These are phyloP conservation scores for Mollisia scopiformis DNA, from an alignment of 2,329 filamentous ascomycete genomes.

Conservation along the genomic window DNA sequence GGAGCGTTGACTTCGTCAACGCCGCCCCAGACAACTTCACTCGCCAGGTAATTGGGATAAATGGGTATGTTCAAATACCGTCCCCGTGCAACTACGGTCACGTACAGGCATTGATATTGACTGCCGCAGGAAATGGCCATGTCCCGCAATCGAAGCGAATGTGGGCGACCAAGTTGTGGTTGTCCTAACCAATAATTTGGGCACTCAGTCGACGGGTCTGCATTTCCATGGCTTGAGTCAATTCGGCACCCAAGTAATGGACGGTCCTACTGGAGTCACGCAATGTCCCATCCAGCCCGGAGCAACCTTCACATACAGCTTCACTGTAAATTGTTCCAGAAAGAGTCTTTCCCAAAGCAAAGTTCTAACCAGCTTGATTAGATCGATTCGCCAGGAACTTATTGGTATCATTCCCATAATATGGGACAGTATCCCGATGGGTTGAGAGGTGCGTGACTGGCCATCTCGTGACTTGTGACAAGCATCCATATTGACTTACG, in stretches of 20 bases:
- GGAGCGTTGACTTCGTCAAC: conserved; percentile 45
- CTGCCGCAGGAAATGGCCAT: conserved; percentile 51
- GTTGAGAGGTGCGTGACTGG: conserved; percentile 9
- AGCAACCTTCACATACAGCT: conserved; percentile 34
- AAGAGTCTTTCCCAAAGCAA: not conserved
- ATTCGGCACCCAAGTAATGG: conserved; percentile 56
- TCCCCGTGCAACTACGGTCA: too few species aligned
- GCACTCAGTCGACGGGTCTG: conserved; percentile 53
- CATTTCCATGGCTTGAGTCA: conserved; percentile 64
- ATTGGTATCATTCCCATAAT: conserved; percentile 67
- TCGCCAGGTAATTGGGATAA: conserved; percentile 56
- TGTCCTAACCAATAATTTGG: conserved; percentile 51
- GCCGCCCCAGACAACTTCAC: conserved; percentile 42
- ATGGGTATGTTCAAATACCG: too few species aligned
- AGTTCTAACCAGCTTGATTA: conserved; percentile 28
- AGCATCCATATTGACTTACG: not conserved
- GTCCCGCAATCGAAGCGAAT: conserved; percentile 53
- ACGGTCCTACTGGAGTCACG: conserved; percentile 57
- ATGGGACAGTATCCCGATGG: conserved; percentile 29
- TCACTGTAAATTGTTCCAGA: conserved; percentile 39
- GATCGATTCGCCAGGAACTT: conserved; percentile 41
- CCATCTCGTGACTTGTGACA: not conserved
- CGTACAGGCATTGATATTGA: too few species aligned
- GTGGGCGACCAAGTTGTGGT: conserved; percentile 54
- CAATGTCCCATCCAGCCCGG: conserved; percentile 30